Conservation (phyloP, 768 basidiomycete genomes). For the Boletus bicolor region DNA sequence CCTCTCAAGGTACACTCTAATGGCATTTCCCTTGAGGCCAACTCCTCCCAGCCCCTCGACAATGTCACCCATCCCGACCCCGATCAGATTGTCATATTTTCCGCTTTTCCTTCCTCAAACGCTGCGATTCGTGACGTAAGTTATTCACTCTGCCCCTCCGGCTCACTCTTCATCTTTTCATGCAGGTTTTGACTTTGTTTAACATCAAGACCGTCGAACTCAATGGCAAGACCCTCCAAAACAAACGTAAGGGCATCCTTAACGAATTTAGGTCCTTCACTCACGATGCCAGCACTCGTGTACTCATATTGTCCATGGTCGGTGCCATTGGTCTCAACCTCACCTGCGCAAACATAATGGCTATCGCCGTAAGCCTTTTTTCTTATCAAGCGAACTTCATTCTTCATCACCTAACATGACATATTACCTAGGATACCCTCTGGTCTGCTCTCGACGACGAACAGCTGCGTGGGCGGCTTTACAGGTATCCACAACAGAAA, state of each 20-base stretch:
- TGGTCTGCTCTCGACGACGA: conserved; percentile 13
- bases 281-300: not conserved
- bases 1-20: not conserved
- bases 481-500: conserved; percentile 15
- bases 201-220: not conserved
- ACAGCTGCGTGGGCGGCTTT: conserved; percentile 19
- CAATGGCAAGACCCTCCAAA: not conserved
- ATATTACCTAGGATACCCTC: no score
- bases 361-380: not conserved
- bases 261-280: conserved; percentile 3
- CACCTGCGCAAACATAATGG: not conserved
- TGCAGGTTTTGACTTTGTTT: not conserved
- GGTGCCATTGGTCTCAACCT: conserved; percentile 12
- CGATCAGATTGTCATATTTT: not conserved
- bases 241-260: not conserved
- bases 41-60: not conserved
- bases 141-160: no score
- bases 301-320: conserved; percentile 18
- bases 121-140: not conserved
- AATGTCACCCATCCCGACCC: not conserved
- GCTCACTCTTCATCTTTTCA: not conserved
- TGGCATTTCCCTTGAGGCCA: not conserved
- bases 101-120: not conserved
- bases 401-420: no score
- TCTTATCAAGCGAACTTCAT: no score